These are phyloP conservation scores for Pisolithus sp. DNA, from an alignment of 768 basidiomycete genomes.

Conservation along the genomic window DNA sequence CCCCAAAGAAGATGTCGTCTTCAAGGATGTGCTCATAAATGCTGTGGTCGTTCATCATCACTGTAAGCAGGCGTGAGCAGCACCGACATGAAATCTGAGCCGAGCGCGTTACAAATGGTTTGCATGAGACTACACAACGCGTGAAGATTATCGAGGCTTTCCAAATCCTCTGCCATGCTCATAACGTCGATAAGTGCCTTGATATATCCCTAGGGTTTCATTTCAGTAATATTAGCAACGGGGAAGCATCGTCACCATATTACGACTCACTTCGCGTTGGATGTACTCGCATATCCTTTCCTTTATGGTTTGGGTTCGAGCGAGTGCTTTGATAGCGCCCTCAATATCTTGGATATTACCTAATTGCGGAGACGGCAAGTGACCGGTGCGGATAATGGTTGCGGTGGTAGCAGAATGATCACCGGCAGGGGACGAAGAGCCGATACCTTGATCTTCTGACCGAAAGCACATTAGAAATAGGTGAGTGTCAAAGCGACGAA, in stretches of 20 bases:
- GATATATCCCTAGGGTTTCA: slow-evolving; percentile 67
- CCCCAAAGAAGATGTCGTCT: slow-evolving; percentile 87
- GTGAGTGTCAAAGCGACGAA: slow-evolving; percentile 11
- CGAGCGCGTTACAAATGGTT: slow-evolving; percentile 63
- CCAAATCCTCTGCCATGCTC: slow-evolving; percentile 86
- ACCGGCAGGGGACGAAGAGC: slow-evolving; percentile 60
- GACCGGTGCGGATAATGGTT: slow-evolving; percentile 62
- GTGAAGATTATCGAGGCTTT: slow-evolving; percentile 86
- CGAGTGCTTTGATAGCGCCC: slow-evolving; percentile 64
- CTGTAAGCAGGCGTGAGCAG: slow-evolving; percentile 34
- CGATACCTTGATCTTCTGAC: slow-evolving; percentile 41
- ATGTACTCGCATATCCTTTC: slow-evolving; percentile 90
- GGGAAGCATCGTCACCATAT: background rate
- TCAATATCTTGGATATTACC: slow-evolving; percentile 80
- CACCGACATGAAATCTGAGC: background rate
- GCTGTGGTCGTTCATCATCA: slow-evolving; percentile 90
- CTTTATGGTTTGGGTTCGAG: slow-evolving; percentile 65
- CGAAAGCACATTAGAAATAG: slow-evolving; percentile 6
- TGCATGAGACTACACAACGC: slow-evolving; percentile 89
- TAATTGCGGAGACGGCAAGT: slow-evolving; percentile 68
- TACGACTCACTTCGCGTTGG: slow-evolving; percentile 62
- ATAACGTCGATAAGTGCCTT: slow-evolving; percentile 80
- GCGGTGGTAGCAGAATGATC: slow-evolving; percentile 56
- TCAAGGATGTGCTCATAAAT: slow-evolving; percentile 94
- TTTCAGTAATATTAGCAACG: slow-evolving; percentile 5